These are phyloP conservation scores for Lentinula aciculospora DNA, from an alignment of 768 basidiomycete genomes.

Conservation along the genomic window DNA sequence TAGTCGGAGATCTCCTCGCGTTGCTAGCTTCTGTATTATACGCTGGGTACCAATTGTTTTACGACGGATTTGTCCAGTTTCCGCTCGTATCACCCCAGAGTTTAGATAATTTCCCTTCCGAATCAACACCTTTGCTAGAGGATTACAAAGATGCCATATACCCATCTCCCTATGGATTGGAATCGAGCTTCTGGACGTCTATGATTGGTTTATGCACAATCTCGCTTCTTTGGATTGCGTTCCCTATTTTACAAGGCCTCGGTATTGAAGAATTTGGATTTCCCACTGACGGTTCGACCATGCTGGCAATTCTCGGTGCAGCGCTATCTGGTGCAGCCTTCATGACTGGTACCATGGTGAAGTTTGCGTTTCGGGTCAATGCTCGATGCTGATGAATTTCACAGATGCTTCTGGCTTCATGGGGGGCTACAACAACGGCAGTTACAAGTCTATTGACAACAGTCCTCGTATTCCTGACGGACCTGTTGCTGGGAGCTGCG, in stretches of 20 bases:
- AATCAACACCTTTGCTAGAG: neutral
- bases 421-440: constrained; percentile 58
- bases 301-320: neutral
- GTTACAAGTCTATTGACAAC: constrained; percentile 68
- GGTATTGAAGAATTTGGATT: neutral
- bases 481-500: constrained; percentile 43
- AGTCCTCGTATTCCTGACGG: constrained; percentile 56
- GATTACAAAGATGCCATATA: constrained; percentile 1
- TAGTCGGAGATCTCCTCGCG: neutral
- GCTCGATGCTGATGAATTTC: neutral
- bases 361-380: neutral
- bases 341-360: constrained; percentile 5
- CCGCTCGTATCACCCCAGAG: neutral
- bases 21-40: neutral
- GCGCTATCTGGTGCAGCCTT: neutral
- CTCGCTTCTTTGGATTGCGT: neutral
- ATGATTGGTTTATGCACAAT: neutral
- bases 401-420: constrained; percentile 16
- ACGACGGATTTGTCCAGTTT: neutral
- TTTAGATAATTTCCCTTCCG: neutral
- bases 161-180: neutral
- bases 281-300: neutral
- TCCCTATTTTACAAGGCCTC: neutral
- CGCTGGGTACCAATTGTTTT: neutral
- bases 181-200: constrained; percentile 4